phyloP scores from a whole-genome alignment of 176 grass and related monocot species.

The Elaeis guineensis region DNA sequence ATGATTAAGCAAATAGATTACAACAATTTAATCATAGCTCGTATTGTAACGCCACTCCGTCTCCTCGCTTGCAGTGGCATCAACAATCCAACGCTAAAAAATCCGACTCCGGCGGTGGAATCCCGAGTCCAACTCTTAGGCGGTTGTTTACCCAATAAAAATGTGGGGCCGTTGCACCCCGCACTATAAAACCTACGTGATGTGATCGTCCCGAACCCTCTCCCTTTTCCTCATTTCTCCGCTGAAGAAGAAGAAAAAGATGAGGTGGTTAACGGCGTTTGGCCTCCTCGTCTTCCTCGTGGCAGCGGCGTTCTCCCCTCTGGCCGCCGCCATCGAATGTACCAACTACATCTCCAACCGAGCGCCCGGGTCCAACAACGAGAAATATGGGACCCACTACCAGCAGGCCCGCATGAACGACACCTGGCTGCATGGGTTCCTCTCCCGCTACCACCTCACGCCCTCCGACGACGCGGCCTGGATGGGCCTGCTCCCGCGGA shows the following conservation, averaged over 20 bases:
- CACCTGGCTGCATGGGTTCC: constrained; percentile 28
- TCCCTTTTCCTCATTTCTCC: neutral
- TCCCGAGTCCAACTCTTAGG: no score
- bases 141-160: no score
- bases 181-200: no score
- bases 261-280: neutral
- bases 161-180: no score
- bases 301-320: neutral
- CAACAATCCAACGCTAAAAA: no score
- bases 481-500: constrained; percentile 60
- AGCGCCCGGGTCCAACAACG: constrained; percentile 48
- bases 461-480: constrained; percentile 55
- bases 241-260: neutral
- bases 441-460: constrained; percentile 46
- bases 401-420: neutral
- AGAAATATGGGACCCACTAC: constrained; percentile 28
- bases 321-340: constrained; percentile 30
- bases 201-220: neutral
- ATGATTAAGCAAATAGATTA: no score
- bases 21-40: no score
- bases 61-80: no score
- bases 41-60: no score
- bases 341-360: constrained; percentile 40
- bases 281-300: neutral
- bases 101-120: no score